These are phyloP conservation scores for Wickerhamiella azyma DNA, from an alignment of 805 yeast genomes.

Conservation along the genomic window DNA sequence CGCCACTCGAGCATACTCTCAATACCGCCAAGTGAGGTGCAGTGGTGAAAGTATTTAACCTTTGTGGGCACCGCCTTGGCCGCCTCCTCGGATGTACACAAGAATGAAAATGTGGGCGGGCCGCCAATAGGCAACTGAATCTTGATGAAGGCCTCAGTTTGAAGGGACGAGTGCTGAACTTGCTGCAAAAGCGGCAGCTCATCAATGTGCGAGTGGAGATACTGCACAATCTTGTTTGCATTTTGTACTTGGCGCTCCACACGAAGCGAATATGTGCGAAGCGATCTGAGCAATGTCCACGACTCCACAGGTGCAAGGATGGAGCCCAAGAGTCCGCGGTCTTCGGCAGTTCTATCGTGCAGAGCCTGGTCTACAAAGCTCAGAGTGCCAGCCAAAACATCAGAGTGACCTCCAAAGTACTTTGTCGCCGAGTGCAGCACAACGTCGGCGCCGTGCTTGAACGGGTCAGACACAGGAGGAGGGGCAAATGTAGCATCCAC, in stretches of 20 bases:
- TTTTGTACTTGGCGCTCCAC: slow-evolving; percentile 49
- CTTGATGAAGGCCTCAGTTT: slow-evolving; percentile 51
- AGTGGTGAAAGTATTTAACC: slow-evolving; percentile 52
- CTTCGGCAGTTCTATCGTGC: slow-evolving; percentile 35
- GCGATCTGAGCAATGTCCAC: slow-evolving; percentile 58
- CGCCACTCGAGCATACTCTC: slow-evolving; percentile 90
- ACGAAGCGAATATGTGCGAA: slow-evolving; percentile 69
- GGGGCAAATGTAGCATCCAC: slow-evolving; percentile 92
- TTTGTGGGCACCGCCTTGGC: slow-evolving; percentile 32
- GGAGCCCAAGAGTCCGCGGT: slow-evolving; percentile 64
- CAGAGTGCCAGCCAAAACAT: slow-evolving; percentile 68
- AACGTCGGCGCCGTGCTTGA: slow-evolving; percentile 70
- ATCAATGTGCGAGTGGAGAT: slow-evolving; percentile 36
- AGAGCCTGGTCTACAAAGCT: slow-evolving; percentile 22
- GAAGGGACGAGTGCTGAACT: slow-evolving; percentile 64
- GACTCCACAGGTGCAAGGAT: slow-evolving; percentile 68
- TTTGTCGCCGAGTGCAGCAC: slow-evolving; percentile 91
- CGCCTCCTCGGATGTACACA: slow-evolving; percentile 33
- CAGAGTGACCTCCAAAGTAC: slow-evolving; percentile 93
- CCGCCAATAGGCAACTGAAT: slow-evolving; percentile 46
- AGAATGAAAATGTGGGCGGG: slow-evolving; percentile 68
- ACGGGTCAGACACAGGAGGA: slow-evolving; percentile 75
- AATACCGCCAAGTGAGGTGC: slow-evolving; percentile 86
- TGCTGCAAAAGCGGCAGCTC: slow-evolving; percentile 37
- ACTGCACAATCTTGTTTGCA: slow-evolving; percentile 49